phyloP scores from a whole-genome alignment of 1,284 basidiomycete genomes.

The Fistulinella staudtii region DNA sequence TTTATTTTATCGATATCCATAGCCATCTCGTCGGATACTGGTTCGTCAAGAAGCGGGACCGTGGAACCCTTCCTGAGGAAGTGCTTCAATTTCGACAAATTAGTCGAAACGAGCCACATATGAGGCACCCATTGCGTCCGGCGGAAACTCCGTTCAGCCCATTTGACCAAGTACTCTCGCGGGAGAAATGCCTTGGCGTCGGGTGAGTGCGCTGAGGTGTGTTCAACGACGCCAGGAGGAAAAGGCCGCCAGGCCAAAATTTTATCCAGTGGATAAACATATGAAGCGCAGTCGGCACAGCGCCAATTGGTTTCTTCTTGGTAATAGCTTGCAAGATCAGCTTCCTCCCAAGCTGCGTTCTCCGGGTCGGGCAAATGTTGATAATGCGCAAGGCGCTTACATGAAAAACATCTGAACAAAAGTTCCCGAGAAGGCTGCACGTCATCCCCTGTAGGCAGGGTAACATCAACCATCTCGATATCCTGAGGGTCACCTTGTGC shows the following conservation, averaged over 20 bases:
- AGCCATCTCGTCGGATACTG: conserved; percentile 33
- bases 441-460: conserved; percentile 12
- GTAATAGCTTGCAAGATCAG: conserved; percentile 60
- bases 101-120: conserved; percentile 74
- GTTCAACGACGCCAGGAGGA: conserved; percentile 58
- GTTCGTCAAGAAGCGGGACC: conserved; percentile 58
- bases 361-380: conserved; percentile 59
- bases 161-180: conserved; percentile 89
- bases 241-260: conserved; percentile 89
- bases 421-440: conserved; percentile 39
- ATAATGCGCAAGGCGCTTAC: conserved; percentile 81
- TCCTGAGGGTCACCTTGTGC: conserved; percentile 19
- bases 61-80: conserved; percentile 71
- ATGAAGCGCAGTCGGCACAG: conserved; percentile 79
- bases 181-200: conserved; percentile 62
- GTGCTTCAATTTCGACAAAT: conserved; percentile 62
- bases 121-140: conserved; percentile 87
- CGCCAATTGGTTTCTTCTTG: conserved; percentile 64
- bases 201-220: conserved; percentile 41
- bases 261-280: conserved; percentile 70
- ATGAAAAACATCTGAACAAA: conserved; percentile 76
- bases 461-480: conserved; percentile 33
- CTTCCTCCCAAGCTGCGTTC: conserved; percentile 35
- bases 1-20: conserved; percentile 33
- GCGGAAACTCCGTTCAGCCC: conserved; percentile 71